Conservation (phyloP, 371 early-diverging fungal genomes). For the Choanephora cucurbitarum region DNA sequence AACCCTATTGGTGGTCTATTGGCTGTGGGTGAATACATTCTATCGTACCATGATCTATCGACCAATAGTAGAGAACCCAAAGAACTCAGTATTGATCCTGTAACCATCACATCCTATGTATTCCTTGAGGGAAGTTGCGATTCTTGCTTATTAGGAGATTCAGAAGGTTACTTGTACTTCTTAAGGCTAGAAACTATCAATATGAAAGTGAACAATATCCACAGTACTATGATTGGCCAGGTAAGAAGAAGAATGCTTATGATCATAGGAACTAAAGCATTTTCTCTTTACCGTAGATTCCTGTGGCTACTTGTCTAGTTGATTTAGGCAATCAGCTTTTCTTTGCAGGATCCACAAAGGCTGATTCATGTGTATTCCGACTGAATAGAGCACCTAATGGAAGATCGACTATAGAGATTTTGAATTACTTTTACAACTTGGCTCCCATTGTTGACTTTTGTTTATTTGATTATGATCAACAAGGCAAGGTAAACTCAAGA, state of each 20-base stretch:
- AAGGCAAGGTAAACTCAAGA: conserved; percentile 58
- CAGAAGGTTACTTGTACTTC: conserved; percentile 65
- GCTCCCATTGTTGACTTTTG: conserved; percentile 84
- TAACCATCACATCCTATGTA: conserved; percentile 37
- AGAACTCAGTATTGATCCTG: conserved; percentile 56
- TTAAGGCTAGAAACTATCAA: conserved; percentile 47
- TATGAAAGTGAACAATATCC: conserved; percentile 13
- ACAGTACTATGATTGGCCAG: conserved; percentile 19
- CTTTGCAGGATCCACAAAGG: conserved; percentile 82
- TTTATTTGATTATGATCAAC: conserved; percentile 69
- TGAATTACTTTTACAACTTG: conserved; percentile 65
- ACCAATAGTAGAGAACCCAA: conserved; percentile 13
- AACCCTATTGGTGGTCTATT: conserved; percentile 64
- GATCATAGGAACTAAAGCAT: too few relatives aligned
- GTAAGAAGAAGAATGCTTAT: conserved; percentile 9
- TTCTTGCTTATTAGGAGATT: conserved; percentile 77
- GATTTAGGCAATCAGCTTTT: conserved; percentile 68
- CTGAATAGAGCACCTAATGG: conserved; percentile 30
- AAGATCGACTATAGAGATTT: conserved; percentile 46
- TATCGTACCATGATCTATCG: conserved; percentile 54
- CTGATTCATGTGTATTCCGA: conserved; percentile 77
- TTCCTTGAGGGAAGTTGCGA: conserved; percentile 41
- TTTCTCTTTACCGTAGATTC: conserved; percentile 8
- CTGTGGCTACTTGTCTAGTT: conserved; percentile 62
- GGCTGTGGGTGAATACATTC: conserved; percentile 70